phyloP scores from a whole-genome alignment of 495 filamentous ascomycete genomes.

The Cladorrhinum samala region DNA sequence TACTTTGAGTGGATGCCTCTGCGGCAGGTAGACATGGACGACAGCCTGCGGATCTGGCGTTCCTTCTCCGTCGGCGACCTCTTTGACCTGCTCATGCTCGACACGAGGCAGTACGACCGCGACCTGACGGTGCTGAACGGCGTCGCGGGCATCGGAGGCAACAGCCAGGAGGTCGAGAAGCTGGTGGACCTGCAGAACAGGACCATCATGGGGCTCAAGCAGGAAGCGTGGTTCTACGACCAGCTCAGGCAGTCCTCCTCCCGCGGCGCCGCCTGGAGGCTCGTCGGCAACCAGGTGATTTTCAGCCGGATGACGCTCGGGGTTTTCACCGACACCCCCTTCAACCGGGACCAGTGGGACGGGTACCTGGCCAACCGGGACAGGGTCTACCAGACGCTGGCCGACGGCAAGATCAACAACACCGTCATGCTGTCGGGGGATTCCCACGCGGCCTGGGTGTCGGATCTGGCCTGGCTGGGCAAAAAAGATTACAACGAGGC shows the following conservation, averaged over 20 bases:
- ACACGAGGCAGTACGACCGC: slow-evolving; percentile 63
- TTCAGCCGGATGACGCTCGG: slow-evolving; percentile 53
- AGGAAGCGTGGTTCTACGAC: slow-evolving; percentile 66
- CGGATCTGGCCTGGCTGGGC: slow-evolving; percentile 59
- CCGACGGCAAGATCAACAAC: slow-evolving; percentile 57
- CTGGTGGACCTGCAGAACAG: slow-evolving; percentile 35
- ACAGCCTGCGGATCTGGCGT: slow-evolving; percentile 65
- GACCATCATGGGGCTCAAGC: slow-evolving; percentile 56
- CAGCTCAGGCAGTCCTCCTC: slow-evolving; percentile 45
- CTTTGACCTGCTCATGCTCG: slow-evolving; percentile 62
- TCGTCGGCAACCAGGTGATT: slow-evolving; percentile 61
- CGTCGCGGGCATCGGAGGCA: slow-evolving; percentile 12
- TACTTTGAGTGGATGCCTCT: slow-evolving; percentile 68
- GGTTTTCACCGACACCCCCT: slow-evolving; percentile 43
- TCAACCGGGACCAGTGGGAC: slow-evolving; percentile 59
- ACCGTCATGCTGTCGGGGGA: slow-evolving; percentile 63
- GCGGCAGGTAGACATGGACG: slow-evolving; percentile 61
- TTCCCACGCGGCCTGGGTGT: slow-evolving; percentile 57
- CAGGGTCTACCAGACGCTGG: slow-evolving; percentile 53
- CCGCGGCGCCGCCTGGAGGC: slow-evolving; percentile 55
- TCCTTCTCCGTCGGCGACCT: slow-evolving; percentile 58
- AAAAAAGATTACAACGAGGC: slow-evolving; percentile 48
- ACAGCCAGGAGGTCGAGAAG: slow-evolving; percentile 10
- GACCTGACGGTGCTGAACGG: slow-evolving; percentile 40
- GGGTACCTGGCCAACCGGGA: slow-evolving; percentile 60